Evolutionary conservation across 2,329 filamentous ascomycete species (phyloP), one percentile per base, ranked within the genome.

Genomic region (Daldinia sp.): DNA sequence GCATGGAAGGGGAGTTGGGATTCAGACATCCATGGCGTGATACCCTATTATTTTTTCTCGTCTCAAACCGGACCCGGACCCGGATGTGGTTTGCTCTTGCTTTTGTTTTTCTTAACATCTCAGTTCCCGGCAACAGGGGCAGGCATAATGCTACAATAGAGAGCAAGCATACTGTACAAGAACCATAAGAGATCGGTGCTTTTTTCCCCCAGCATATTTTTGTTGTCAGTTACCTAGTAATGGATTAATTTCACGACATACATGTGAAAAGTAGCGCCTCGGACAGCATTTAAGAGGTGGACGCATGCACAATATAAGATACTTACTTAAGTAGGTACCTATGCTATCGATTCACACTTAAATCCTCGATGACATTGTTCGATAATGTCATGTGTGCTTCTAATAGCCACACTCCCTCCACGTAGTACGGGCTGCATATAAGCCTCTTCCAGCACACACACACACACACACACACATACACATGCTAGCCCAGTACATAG

Each of bases 1-100:
- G 67, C 67, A 68, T 68, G 51, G 64, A 58, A 63, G 58, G 57
- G 64, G 66, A 67, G 64, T 67, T 68, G 37, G 39, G 39, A 41
- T 56, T 67, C 52, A 65, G 56, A 58, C 61, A 63, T 63, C 47
- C 43, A 50, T 56, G 59, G 58, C 59, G 37, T 63, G 64, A 68
- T 68, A 67, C 67, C 66, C 66, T 58, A 34, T 50, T 27, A 34
- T 54, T 51, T 60, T 54, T 64, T 52, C 39, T 62, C 34, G 34
- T 56, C 39, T 43, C 35, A 17, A 29, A 39, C 10, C 49, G 43
- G 55, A 19, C 29, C 10, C 49, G 43, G 55, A 19, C 29, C 47
- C 27, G 27, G 51, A 35, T 37, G 37, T 17, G 35, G 47, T 27
- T 30, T 49, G 19, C 10, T 51, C 48, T 35, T 56, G 49, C 50